Percentiles rank a stretch among this genome's conserved stretches.
Conservation (phyloP, 2,329 filamentous ascomycete species). For the Hymenoscyphus infarciens region DNA sequence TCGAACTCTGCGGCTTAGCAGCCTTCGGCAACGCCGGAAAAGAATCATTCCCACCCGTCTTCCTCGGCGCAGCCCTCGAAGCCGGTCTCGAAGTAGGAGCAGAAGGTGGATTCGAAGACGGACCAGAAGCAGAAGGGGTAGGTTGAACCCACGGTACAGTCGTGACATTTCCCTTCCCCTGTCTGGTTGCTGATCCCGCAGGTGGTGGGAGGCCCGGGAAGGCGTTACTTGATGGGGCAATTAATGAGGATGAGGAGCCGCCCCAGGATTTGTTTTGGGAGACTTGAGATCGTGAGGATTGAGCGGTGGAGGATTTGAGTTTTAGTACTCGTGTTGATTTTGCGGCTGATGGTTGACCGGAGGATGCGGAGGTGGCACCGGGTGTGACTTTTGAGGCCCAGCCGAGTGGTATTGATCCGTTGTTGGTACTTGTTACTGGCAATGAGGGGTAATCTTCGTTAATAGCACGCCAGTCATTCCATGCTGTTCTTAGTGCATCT, state of each 20-base stretch:
- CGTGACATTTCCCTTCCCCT: conserved; percentile 27
- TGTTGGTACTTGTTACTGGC: conserved; percentile 62
- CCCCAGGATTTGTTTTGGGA: conserved; percentile 56
- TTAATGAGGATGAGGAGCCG: conserved; percentile 37
- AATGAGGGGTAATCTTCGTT: conserved; percentile 93
- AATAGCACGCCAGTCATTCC: conserved; percentile 94
- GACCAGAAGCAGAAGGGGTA: conserved; percentile 24
- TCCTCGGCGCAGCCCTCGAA: conserved; percentile 16
- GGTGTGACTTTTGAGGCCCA: conserved; percentile 31
- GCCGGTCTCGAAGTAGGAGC: conserved; percentile 27
- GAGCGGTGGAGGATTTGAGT: conserved; percentile 65
- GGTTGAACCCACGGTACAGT: conserved; percentile 36
- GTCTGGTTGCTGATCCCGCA: conserved; percentile 15
- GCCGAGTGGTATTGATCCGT: conserved; percentile 31
- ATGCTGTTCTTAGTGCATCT: conserved; percentile 72
- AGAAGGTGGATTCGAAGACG: conserved; percentile 38
- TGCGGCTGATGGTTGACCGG: conserved; percentile 37
- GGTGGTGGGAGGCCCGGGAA: conserved; percentile 43
- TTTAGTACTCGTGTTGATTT: conserved; percentile 57
- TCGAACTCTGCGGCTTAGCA: conserved; percentile 61
- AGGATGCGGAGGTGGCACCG: conserved; percentile 17
- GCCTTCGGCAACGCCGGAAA: conserved; percentile 83
- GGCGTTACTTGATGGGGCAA: conserved; percentile 35
- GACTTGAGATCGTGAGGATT: conserved; percentile 60
- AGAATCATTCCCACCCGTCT: conserved; percentile 46